Conservation (phyloP, 2,329 filamentous ascomycete genomes). For the Leptosphaerulina australis region DNA sequence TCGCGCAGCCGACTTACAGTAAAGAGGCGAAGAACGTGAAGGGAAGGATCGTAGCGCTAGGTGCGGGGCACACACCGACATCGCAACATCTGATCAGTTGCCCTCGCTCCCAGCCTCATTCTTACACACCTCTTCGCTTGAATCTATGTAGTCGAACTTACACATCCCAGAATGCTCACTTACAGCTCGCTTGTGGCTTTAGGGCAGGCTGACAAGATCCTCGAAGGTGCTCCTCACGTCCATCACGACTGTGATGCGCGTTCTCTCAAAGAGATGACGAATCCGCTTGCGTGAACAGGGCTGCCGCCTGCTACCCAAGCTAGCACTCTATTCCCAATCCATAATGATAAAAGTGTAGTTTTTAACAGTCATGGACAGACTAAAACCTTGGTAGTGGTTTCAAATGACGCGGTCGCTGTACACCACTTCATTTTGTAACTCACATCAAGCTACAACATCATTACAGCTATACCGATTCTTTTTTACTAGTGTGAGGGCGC, state of each 20-base stretch:
- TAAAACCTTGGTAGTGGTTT: slow-evolving; percentile 4
- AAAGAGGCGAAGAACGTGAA: slow-evolving; percentile 14
- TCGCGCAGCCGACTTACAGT: slow-evolving; percentile 19
- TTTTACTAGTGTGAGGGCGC: slow-evolving; percentile 6
- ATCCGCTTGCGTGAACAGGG: slow-evolving; percentile 39
- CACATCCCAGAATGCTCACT: slow-evolving; percentile 28
- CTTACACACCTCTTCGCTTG: slow-evolving; percentile 15
- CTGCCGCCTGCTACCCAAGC: slow-evolving; percentile 7
- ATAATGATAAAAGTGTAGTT: background rate
- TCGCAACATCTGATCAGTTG: slow-evolving; percentile 18
- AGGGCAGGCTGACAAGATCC: slow-evolving; percentile 30
- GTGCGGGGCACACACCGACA: slow-evolving; percentile 31
- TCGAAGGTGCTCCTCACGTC: slow-evolving; percentile 18
- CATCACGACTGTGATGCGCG: slow-evolving; percentile 23
- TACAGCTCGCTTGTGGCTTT: slow-evolving; percentile 33
- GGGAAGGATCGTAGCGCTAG: slow-evolving; percentile 21
- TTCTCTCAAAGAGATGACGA: slow-evolving; percentile 21
- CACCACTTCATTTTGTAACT: slow-evolving; percentile 7
- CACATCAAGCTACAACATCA: slow-evolving; percentile 2
- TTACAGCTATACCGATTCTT: slow-evolving; percentile 8
- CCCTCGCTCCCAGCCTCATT: slow-evolving; percentile 35
- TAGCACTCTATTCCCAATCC: background rate
- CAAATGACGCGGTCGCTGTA: slow-evolving; percentile 10
- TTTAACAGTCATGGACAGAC: slow-evolving; percentile 9
- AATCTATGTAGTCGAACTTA: slow-evolving; percentile 23